Conservation (phyloP, 1,284 basidiomycete genomes). For the Apiotrichum siamense region DNA sequence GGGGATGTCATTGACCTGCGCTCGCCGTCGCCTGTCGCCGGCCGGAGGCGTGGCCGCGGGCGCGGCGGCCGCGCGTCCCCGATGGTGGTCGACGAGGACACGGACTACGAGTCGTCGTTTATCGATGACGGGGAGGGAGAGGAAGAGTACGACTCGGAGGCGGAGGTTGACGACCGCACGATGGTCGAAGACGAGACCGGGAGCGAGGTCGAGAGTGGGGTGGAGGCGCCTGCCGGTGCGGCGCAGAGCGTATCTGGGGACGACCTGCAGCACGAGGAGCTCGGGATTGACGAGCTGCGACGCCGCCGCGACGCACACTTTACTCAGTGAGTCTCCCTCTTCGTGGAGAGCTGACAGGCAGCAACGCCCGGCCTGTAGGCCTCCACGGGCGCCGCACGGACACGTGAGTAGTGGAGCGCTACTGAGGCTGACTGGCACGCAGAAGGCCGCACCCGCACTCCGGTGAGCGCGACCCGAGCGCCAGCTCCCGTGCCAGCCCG, state of each 20-base stretch:
- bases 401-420: too few species aligned
- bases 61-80: not conserved
- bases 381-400: too few species aligned
- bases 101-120: constrained; percentile 17
- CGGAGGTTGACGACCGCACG: not conserved
- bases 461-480: too few species aligned
- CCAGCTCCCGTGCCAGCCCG: too few species aligned
- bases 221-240: too few species aligned
- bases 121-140: constrained; percentile 12
- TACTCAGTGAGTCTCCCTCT: not conserved
- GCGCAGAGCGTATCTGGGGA: too few species aligned
- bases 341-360: too few species aligned
- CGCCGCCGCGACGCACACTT: constrained; percentile 12
- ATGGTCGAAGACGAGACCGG: constrained; percentile 13
- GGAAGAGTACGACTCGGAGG: constrained; percentile 2
- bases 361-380: too few species aligned
- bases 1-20: constrained; percentile 1
- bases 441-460: too few species aligned
- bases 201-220: too few species aligned
- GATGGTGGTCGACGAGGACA: constrained; percentile 6
- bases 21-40: not conserved
- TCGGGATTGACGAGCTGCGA: constrained; percentile 16
- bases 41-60: not conserved
- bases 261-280: constrained; percentile 20
- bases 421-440: too few species aligned